Evolutionary conservation across 176 grass and related monocot species (phyloP), one percentile per base, ranked within the genome.

Genomic region (Zoysia pacifica): DNA sequence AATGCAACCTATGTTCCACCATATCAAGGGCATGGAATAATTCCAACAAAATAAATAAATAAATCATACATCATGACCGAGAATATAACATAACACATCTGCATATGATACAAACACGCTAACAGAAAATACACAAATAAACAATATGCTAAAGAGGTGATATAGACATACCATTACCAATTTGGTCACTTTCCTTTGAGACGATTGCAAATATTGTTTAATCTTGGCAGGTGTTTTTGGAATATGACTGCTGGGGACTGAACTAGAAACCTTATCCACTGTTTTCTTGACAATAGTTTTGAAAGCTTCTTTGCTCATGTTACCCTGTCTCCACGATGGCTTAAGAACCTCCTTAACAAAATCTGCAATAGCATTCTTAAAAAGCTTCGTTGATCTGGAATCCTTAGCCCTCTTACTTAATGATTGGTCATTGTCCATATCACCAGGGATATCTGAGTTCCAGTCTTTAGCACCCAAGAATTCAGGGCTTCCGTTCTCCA

Each of bases 201-300:
- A 93, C 12, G 90, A 90, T 59, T 95, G 86, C 18, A 99, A 84
- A 70, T 95, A 99, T 58, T 95, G 88, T 76, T 89, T 87, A 74
- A 99, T 91, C 88, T 93, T 99, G 53, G 85, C 86, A 68, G 89
- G 90, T 48, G 90, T 91, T 83, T 91, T 94, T 0, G 96, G 96
- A 75, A 99, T 86, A 80, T 93, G 96, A 84, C 84, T 89, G 74
- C 68, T 84, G 79, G 94, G 83, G 39, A 93, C 81, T 15, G 96
- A 87, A 83, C 63, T 85, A 83, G 92, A 91, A 80, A 99, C 96
- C 70, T 99, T 99, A 79, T 99, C 92, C 55, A 99, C 96, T 51
- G 96, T 99, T 86, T 99, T 99, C 87, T 84, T 99, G 39, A 99
- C 96, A 86, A 99, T 86, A 71, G 84, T 93, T 87, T 99, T 99